Evolutionary conservation across 169 alveolate species (phyloP).

Genomic region (Plasmodium fragile): DNA sequence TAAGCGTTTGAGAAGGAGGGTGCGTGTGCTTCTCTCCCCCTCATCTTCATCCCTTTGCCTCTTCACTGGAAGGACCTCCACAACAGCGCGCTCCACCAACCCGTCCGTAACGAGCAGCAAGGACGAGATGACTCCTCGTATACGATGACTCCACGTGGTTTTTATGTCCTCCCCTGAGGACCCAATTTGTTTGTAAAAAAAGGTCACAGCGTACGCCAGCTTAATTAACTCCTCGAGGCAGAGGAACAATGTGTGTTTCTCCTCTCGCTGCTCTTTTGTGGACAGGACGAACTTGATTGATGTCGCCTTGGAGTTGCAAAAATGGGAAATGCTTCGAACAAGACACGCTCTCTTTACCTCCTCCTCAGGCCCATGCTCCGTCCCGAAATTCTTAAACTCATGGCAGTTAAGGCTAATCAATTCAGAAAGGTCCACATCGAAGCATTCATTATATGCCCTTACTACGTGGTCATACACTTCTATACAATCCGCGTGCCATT

Average conservation of each 20-base stretch:
- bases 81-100: neutral
- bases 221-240: constrained; percentile 24
- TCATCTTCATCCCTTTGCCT: neutral
- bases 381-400: neutral
- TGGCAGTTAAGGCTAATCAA: neutral
- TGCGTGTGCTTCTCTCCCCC: neutral
- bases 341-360: neutral
- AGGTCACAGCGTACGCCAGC: constrained; percentile 5
- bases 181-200: constrained; percentile 1
- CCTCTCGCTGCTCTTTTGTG: neutral
- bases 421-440: neutral
- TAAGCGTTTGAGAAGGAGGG: constrained; percentile 12
- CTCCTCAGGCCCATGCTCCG: neutral
- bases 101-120: neutral
- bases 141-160: neutral
- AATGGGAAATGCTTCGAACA: neutral
- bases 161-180: neutral
- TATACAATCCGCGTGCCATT: neutral
- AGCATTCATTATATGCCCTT: neutral
- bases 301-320: neutral
- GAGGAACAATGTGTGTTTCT: neutral
- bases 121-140: neutral
- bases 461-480: constrained; percentile 18
- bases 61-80: neutral
- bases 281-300: neutral